Evolutionary conservation across 345 rosid species (phyloP).

Genomic region (Eucalyptus erythrocorys): DNA sequence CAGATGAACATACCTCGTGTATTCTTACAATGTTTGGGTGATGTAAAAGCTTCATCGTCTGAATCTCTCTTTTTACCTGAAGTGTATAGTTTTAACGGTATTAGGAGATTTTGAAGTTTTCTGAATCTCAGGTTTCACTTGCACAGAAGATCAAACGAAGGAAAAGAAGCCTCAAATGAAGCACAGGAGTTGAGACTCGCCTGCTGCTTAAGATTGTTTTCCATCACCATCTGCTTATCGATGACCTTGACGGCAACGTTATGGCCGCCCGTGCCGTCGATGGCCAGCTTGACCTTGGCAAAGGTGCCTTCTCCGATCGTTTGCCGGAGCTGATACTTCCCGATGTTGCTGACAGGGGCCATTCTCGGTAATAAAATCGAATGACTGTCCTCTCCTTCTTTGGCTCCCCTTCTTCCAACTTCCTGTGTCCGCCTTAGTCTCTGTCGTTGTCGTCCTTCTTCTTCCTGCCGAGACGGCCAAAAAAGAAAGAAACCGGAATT

Average conservation of each 20-base stretch:
- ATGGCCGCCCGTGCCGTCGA: constrained; percentile 39
- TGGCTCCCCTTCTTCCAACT: neutral
- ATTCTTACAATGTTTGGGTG: constrained; percentile 76
- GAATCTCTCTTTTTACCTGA: constrained; percentile 74
- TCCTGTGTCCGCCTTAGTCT: neutral
- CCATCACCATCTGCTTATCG: constrained; percentile 51
- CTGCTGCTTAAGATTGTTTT: constrained; percentile 67
- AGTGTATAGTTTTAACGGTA: neutral
- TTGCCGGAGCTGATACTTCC: constrained; percentile 58
- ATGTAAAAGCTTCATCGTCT: constrained; percentile 77
- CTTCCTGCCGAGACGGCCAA: neutral
- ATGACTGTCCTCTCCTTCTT: neutral
- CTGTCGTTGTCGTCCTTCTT: neutral
- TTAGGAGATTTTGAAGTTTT: neutral
- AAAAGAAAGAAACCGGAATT: neutral
- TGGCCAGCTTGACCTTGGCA: constrained; percentile 82
- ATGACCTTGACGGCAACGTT: constrained; percentile 76
- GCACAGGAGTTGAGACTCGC: neutral
- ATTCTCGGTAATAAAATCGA: neutral
- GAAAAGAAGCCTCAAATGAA: neutral
- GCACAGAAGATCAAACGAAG: neutral
- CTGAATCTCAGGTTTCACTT: neutral
- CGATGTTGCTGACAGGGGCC: constrained; percentile 47
- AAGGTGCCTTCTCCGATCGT: constrained; percentile 86
- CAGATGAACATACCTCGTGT: constrained; percentile 39